Conservation (phyloP, 441 rosid genomes). For the Syzygium malaccense region DNA sequence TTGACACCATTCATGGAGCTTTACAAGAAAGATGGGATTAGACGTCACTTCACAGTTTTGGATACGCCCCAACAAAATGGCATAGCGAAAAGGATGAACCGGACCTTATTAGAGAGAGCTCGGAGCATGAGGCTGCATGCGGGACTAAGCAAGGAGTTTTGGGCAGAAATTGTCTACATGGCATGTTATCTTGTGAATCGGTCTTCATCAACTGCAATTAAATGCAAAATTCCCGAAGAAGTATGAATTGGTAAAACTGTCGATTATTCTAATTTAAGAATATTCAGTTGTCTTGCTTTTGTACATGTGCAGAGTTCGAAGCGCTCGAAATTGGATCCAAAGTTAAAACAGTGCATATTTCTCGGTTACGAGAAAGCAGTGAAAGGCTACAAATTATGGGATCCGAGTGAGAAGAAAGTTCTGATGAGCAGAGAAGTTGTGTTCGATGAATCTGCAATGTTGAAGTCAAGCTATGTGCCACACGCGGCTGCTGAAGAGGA, state of each 20-base stretch:
- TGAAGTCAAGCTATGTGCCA: no score
- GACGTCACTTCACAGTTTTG: neutral
- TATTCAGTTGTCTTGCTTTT: accelerated
- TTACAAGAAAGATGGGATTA: neutral
- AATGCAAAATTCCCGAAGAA: neutral
- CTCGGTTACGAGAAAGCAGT: neutral
- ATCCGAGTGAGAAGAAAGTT: neutral
- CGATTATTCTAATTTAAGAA: neutral
- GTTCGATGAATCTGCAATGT: no score
- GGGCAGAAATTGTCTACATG: accelerated
- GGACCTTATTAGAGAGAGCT: neutral
- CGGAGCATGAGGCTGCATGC: neutral
- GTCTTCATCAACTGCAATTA: neutral
- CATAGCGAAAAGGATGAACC: neutral
- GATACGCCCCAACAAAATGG: neutral
- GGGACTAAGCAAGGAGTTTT: neutral
- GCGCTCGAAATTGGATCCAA: neutral
- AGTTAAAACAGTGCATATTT: neutral
- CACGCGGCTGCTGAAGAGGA: no score
- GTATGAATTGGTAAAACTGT: accelerated
- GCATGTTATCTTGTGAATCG: neutral
- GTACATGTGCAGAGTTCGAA: neutral
- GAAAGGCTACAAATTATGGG: neutral
- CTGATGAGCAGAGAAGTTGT: neutral
- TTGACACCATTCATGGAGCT: neutral